These are phyloP conservation scores for Moesziomyces sp. DNA, from an alignment of 1,284 basidiomycete species.

Conservation along the genomic window DNA sequence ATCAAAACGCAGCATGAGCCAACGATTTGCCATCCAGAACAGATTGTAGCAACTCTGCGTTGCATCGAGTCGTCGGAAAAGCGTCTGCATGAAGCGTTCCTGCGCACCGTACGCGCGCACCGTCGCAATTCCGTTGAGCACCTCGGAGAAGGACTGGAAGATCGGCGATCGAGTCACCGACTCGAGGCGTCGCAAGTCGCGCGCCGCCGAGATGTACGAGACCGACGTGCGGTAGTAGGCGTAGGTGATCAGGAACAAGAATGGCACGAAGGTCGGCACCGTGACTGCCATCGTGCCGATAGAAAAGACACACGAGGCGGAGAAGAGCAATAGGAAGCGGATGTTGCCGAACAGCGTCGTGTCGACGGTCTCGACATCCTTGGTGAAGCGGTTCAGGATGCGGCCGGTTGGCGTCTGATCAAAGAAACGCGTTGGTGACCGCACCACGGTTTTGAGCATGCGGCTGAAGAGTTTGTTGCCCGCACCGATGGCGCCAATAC, in stretches of 20 bases:
- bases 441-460: constrained; percentile 51
- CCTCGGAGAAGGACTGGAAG: constrained; percentile 67
- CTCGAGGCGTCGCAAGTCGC: constrained; percentile 69
- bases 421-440: constrained; percentile 57
- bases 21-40: constrained; percentile 56
- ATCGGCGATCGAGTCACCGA: constrained; percentile 67
- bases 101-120: constrained; percentile 72
- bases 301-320: constrained; percentile 67
- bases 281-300: constrained; percentile 54
- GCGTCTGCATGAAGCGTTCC: constrained; percentile 69
- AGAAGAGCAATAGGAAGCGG: constrained; percentile 19
- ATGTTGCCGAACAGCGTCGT: constrained; percentile 65
- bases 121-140: constrained; percentile 69
- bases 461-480: constrained; percentile 45
- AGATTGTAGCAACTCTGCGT: constrained; percentile 68
- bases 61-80: constrained; percentile 70
- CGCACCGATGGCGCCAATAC: constrained; percentile 22
- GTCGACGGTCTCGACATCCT: constrained; percentile 71
- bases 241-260: constrained; percentile 68
- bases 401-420: constrained; percentile 68
- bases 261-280: constrained; percentile 68
- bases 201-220: constrained; percentile 70
- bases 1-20: constrained; percentile 65
- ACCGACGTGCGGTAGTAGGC: constrained; percentile 69
- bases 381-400: constrained; percentile 71